Conservation (phyloP, 2,329 filamentous ascomycete species). For the Phaeosphaeriaceae sp. region DNA sequence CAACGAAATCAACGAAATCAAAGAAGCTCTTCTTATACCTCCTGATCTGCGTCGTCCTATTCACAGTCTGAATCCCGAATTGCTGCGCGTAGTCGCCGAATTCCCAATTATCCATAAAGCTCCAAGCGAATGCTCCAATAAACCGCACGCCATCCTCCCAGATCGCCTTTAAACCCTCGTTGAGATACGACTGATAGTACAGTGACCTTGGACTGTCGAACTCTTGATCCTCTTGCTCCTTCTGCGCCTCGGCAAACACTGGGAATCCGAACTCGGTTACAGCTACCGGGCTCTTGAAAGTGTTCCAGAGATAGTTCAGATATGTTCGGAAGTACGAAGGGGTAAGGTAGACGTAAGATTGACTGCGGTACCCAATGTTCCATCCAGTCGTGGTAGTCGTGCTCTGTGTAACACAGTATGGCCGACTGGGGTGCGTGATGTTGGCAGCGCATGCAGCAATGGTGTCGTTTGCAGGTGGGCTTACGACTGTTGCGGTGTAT, state of each 20-base stretch:
- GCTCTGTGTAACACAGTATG: constrained; percentile 61
- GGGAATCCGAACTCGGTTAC: constrained; percentile 67
- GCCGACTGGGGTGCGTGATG: constrained; percentile 54
- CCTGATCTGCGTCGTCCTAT: constrained; percentile 59
- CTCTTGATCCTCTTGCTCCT: constrained; percentile 57
- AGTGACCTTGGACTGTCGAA: constrained; percentile 61
- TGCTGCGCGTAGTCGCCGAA: constrained; percentile 59
- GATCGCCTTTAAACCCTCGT: constrained; percentile 63
- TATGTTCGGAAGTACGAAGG: constrained; percentile 65
- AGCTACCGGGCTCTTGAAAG: constrained; percentile 58
- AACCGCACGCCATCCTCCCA: constrained; percentile 64
- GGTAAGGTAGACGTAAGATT: constrained; percentile 65
- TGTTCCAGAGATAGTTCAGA: constrained; percentile 66
- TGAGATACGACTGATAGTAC: constrained; percentile 64
- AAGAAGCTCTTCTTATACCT: constrained; percentile 66
- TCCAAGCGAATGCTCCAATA: constrained; percentile 63
- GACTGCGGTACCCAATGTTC: constrained; percentile 65
- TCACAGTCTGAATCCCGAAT: constrained; percentile 65
- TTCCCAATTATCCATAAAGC: constrained; percentile 61
- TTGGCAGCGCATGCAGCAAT: constrained; percentile 59
- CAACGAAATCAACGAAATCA: constrained; percentile 62
- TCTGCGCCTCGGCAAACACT: constrained; percentile 57
- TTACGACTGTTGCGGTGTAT: constrained; percentile 64
- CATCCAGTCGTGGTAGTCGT: constrained; percentile 59
- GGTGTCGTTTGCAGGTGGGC: constrained; percentile 52